Percentiles rank a stretch among this genome's conserved stretches.
phyloP scores from a whole-genome alignment of 441 rosid genomes.

The Jatropha multifida region DNA sequence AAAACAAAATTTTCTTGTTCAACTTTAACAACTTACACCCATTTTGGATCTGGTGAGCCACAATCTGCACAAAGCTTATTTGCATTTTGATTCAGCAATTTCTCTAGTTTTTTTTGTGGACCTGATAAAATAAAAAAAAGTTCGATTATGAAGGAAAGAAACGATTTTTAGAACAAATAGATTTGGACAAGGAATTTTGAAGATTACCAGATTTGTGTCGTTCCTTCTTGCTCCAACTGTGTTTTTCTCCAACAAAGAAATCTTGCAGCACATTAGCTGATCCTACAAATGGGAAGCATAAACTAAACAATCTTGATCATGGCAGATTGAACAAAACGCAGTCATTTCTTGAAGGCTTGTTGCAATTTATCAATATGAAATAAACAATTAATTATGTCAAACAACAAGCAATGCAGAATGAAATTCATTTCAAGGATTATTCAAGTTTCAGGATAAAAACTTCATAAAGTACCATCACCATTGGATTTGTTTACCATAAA shows the following conservation, averaged over 20 bases:
- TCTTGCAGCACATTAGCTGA: constrained; percentile 53
- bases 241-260: constrained; percentile 42
- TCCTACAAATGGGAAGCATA: constrained; percentile 31
- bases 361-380: background rate
- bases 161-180: background rate
- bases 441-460: constrained; percentile 6
- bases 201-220: constrained; percentile 34
- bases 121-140: constrained; percentile 39
- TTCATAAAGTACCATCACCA: background rate
- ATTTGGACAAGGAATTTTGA: background rate
- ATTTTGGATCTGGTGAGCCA: constrained; percentile 94
- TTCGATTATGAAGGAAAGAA: background rate
- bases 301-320: background rate
- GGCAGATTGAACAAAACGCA: background rate
- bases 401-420: background rate
- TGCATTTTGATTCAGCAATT: constrained; percentile 48
- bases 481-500: background rate
- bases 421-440: background rate
- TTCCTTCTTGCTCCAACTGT: constrained; percentile 8
- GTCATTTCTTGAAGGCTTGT: background rate
- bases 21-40: constrained; percentile 73
- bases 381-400: background rate
- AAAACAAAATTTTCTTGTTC: background rate
- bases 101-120: constrained; percentile 61
- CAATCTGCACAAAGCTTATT: constrained; percentile 91